Base-by-base conservation (phyloP, 2,329 filamentous ascomycete species). In the Fusarium albosuccineum region DNA sequence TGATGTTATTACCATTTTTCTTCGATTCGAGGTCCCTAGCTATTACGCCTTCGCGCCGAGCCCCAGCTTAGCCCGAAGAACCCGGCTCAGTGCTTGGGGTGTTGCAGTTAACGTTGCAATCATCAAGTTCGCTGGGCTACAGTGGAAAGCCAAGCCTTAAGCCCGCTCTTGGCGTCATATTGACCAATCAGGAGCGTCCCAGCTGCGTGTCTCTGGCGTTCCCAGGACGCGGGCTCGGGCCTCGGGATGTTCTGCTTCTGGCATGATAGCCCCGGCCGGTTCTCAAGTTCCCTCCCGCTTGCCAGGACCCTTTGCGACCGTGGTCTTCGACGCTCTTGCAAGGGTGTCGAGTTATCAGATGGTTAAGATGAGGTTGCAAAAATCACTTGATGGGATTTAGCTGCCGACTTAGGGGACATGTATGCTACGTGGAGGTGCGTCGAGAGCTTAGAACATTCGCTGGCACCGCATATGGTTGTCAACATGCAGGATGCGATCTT, bases 161-260 rank as follows among this genome's bases (percentile, higher is more conserved):
- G 57, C 50, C 68, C 61, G 62, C 53, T 37, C 49, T 52, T 59
- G 29, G 44, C 51, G 39, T 40, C 37, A 26, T 50, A 7, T 14
- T 6, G 14, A 34, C 74, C 74, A 76, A 76, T 76, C 67, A 75
- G 4, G 49, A 26, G 30, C 46, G 73, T 76, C 74, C 72, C 74
- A 66, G 68, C 62, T 62, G 62, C 61, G 44, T 49, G 67, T 68
- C 51, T 42, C 66, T 72, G 67, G 70, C 64, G 66, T 73, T 68
- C 70, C 74, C 70, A 73, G 66, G 57, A 74, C 73, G 59, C 60
- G 65, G 74, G 66, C 67, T 74, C 73, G 73, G 74, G 71, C 71
- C 70, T 72, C 70, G 68, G 71, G 67, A 73, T 73, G 71, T 73
- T 66, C 71, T 73, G 71, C 71, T 73, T 73, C 67, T 70, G 62